Conservation (phyloP, 192 early-diverging fungal species). For the Podila horticola region DNA sequence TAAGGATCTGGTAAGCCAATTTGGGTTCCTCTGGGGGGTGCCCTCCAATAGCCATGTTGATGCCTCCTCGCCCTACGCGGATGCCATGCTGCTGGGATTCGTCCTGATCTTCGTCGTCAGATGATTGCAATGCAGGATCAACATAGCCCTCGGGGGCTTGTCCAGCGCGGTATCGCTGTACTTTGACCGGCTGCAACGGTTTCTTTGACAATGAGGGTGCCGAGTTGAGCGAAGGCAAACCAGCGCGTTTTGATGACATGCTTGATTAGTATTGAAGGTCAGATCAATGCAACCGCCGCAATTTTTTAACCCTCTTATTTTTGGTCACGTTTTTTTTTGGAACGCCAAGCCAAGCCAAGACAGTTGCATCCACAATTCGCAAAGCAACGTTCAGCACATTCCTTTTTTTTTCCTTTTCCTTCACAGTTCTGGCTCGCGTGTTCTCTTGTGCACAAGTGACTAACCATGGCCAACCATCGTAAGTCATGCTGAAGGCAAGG, state of each 20-base stretch:
- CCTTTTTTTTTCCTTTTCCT: background rate
- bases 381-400: background rate
- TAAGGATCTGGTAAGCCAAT: constrained; percentile 54
- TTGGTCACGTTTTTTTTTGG: background rate
- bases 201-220: constrained; percentile 25
- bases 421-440: background rate
- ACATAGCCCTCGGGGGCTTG: constrained; percentile 64
- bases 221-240: constrained; percentile 42
- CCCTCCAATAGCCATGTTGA: constrained; percentile 23
- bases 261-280: background rate
- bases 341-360: too few relatives aligned
- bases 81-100: constrained; percentile 3
- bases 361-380: background rate
- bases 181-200: constrained; percentile 55
- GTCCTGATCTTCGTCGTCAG: constrained; percentile 61
- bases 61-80: constrained; percentile 13
- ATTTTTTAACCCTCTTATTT: background rate
- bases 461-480: background rate
- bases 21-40: constrained; percentile 49
- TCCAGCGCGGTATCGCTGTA: constrained; percentile 69
- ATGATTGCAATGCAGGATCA: constrained; percentile 61
- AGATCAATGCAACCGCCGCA: background rate
- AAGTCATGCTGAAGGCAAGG: background rate
- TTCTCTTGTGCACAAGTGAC: background rate
- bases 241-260: constrained; percentile 42